phyloP scores from a whole-genome alignment of 2,329 filamentous ascomycete species.

The Trichoderma guizhouense region DNA sequence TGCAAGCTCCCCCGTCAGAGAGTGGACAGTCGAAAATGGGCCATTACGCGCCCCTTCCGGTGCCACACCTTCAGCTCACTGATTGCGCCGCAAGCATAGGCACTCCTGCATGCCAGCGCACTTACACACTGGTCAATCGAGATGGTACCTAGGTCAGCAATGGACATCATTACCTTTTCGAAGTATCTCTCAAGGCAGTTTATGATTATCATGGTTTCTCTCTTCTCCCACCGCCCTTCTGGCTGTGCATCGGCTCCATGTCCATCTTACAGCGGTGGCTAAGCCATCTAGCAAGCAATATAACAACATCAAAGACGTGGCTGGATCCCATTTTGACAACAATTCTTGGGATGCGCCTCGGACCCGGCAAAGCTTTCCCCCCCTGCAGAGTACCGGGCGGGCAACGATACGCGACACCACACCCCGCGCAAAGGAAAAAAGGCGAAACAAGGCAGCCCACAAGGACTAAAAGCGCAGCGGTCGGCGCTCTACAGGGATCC shows the following conservation, averaged over 20 bases:
- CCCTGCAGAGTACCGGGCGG: background rate
- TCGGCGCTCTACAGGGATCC: background rate
- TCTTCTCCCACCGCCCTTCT: background rate
- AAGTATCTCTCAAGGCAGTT: background rate
- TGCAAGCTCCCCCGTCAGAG: background rate
- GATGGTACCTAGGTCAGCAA: background rate
- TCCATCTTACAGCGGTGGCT: background rate
- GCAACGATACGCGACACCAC: background rate
- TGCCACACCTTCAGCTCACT: background rate
- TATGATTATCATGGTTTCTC: background rate
- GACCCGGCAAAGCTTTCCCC: background rate
- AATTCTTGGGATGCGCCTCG: background rate
- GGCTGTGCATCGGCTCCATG: background rate
- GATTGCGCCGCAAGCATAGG: background rate
- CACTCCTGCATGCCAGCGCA: background rate
- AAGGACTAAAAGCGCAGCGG: background rate
- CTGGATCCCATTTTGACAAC: background rate
- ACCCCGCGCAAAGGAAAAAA: background rate
- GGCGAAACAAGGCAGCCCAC: constrained; percentile 6
- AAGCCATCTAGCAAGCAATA: background rate
- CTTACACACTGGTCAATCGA: background rate
- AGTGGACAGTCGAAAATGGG: background rate
- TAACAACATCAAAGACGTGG: background rate
- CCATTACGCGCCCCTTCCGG: background rate
- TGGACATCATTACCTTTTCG: background rate